Percentiles rank a stretch among this genome's conserved stretches.
Evolutionary conservation across 1,284 basidiomycete species (phyloP).

Genomic region (Trametes polyzona): DNA sequence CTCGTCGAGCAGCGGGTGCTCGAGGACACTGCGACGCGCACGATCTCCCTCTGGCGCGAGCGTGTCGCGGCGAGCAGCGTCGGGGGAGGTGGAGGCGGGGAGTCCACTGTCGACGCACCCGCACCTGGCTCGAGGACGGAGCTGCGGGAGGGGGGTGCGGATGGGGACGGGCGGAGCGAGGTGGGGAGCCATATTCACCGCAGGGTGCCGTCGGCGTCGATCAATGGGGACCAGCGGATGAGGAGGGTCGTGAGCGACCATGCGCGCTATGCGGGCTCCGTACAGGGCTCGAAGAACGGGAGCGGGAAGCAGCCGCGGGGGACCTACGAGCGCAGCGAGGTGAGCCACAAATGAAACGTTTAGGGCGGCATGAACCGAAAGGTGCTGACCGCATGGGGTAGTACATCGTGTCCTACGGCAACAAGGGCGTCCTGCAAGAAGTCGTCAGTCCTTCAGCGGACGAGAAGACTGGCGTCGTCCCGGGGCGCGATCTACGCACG

Average conservation of each 20-base stretch:
- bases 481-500: constrained; percentile 9
- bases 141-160: constrained; percentile 21
- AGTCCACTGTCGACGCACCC: constrained; percentile 18
- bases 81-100: background rate
- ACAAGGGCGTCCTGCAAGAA: constrained; percentile 21
- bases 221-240: constrained; percentile 18
- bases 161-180: constrained; percentile 1
- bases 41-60: constrained; percentile 44
- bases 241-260: constrained; percentile 27
- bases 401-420: constrained; percentile 37
- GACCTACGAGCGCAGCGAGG: constrained; percentile 38
- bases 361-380: background rate
- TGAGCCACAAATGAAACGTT: constrained; percentile 7
- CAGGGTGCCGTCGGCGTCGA: constrained; percentile 24
- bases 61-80: constrained; percentile 36
- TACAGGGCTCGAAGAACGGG: constrained; percentile 18
- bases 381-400: constrained; percentile 7
- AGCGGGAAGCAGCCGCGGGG: constrained; percentile 19
- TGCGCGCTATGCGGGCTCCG: constrained; percentile 9
- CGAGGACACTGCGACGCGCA: constrained; percentile 40
- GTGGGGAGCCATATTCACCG: constrained; percentile 25
- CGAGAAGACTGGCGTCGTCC: constrained; percentile 16
- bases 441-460: constrained; percentile 22
- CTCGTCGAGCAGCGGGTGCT: constrained; percentile 39
- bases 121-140: constrained; percentile 25